These are phyloP conservation scores for Aspergillus asperescens DNA, from an alignment of 495 filamentous ascomycete species.

Conservation along the genomic window DNA sequence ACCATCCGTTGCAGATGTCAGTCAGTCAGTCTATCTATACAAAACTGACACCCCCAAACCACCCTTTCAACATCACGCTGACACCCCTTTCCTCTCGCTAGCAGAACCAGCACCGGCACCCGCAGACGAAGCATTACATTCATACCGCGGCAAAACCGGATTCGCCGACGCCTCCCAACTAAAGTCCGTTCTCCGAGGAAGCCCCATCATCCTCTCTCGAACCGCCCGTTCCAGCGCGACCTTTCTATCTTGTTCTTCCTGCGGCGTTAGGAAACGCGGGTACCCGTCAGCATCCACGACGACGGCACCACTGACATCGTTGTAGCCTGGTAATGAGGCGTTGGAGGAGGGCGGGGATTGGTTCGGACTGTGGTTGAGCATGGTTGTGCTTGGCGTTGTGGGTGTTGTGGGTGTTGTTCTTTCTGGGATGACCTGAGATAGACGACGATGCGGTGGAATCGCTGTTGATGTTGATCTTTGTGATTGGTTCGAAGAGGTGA, in stretches of 20 bases:
- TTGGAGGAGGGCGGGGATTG: neutral
- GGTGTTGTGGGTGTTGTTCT: too few relatives aligned
- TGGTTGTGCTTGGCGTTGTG: neutral
- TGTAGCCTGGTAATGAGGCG: slow-evolving; percentile 22
- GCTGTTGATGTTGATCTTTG: too few relatives aligned
- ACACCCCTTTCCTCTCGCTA: too few relatives aligned
- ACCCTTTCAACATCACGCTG: too few relatives aligned
- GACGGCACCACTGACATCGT: slow-evolving; percentile 30
- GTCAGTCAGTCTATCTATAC: too few relatives aligned
- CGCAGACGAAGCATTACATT: too few relatives aligned
- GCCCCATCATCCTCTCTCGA: slow-evolving; percentile 28
- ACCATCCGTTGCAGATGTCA: too few relatives aligned
- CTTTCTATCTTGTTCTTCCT: slow-evolving; percentile 24
- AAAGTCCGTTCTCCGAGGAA: slow-evolving; percentile 23
- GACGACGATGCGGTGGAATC: too few relatives aligned
- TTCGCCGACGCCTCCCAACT: slow-evolving; percentile 18
- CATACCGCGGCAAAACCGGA: slow-evolving; percentile 20
- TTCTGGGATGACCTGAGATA: too few relatives aligned
- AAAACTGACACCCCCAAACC: too few relatives aligned
- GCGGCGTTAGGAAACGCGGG: slow-evolving; percentile 26
- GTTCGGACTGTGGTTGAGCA: slow-evolving; percentile 3
- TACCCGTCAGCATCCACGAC: slow-evolving; percentile 24
- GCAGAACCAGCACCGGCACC: too few relatives aligned
- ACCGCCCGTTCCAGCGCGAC: slow-evolving; percentile 21
- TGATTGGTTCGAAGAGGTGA: too few relatives aligned